phyloP scores from a whole-genome alignment of 106 monocot species.

The Phalaenopsis equestris region DNA sequence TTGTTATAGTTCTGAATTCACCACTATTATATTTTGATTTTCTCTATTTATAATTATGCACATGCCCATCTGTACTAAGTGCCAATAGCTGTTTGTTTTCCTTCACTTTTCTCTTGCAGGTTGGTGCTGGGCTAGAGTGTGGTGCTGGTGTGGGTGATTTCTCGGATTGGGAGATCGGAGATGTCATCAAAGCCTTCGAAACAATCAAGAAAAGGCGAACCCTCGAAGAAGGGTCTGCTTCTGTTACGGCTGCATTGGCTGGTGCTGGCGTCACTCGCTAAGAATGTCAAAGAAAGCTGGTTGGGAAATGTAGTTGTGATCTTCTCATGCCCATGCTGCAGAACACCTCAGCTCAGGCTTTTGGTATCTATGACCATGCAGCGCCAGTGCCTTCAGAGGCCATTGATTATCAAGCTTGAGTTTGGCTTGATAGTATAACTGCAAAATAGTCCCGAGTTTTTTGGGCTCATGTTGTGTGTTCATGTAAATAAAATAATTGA shows the following conservation, averaged over 20 bases:
- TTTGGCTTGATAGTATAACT: not conserved
- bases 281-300: not conserved
- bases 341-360: not conserved
- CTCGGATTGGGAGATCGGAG: conserved; percentile 78
- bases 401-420: not conserved
- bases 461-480: not conserved
- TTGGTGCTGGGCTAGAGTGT: conserved; percentile 83
- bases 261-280: conserved; percentile 49
- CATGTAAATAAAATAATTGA: conserved; percentile 4
- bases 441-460: not conserved
- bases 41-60: not conserved
- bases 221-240: conserved; percentile 89
- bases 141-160: conserved; percentile 77
- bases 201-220: conserved; percentile 71
- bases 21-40: not conserved
- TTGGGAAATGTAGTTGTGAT: not conserved
- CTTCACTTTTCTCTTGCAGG: conserved; percentile 25
- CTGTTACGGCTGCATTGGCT: conserved; percentile 61
- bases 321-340: not conserved
- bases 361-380: not conserved
- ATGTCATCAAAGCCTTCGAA: conserved; percentile 81
- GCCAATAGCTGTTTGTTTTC: not conserved
- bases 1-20: too few species aligned
- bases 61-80: not conserved
- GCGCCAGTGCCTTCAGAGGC: not conserved